Base-by-base conservation (phyloP, 169 alveolate genomes). In the Plasmodium billcollinsi region DNA sequence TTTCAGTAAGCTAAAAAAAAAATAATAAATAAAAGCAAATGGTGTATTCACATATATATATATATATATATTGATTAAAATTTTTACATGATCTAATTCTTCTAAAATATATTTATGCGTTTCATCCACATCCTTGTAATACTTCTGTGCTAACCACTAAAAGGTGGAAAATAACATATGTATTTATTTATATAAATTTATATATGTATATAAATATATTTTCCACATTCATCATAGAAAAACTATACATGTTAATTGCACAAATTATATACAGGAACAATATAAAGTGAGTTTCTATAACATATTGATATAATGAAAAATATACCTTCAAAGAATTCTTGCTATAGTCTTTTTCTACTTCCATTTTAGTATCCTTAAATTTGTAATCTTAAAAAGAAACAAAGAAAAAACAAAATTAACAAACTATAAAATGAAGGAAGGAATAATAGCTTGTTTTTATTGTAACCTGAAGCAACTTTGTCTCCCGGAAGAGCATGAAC, bases 401-500 rank as follows among this genome's bases (percentile, higher is more conserved):
- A 20, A 50, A 80, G 9, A 52, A 56, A 9, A 2, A 61, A 58
- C 8, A 83, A 50, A 52, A 72, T 47, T n/a, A 52, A 18, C 20
- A 69, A 50, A 21, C 52, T 26, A 18, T 26, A 20, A 54, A 14
- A 59, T 29, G 65, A 76, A 76, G 45, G 43, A 63, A 65, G 50
- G 14, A 33, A 63, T 8, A 24, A 76, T 18, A 56, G 14, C 0
- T 15, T 21, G 49, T 45, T 45, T 24, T 18, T 39, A 9, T n/a
- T 11, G 2, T 66, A 49, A 85, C 92, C 92, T 85, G 50, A 58
- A 20, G 70, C 15, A 33, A 29, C 45, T 24, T 71, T 71, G 39
- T 85, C 92, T 62, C 92, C 92, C 2, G 92, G 92, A 47, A 85
- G 14, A 14, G 70, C 92, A 70, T 71, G 71, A 9, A 85, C 92